Evolutionary conservation across 2,329 filamentous ascomycete species (phyloP).

Genomic region (Fusarium sp.): DNA sequence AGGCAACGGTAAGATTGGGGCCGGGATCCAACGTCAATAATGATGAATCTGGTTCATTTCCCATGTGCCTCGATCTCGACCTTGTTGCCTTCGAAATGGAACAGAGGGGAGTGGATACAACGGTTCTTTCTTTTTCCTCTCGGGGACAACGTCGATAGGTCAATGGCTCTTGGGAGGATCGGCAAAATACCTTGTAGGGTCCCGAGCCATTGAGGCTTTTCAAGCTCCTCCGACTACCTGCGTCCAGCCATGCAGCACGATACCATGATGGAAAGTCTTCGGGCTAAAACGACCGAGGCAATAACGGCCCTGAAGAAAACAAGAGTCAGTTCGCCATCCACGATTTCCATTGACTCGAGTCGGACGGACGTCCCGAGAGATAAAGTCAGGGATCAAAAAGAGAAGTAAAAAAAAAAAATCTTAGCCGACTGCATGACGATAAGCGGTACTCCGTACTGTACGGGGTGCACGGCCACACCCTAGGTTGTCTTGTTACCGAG

Average conservation of each 20-base stretch:
- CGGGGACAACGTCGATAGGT: constrained; percentile 34
- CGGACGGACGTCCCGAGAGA: constrained; percentile 36
- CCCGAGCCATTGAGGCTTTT: constrained; percentile 29
- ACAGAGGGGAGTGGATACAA: constrained; percentile 30
- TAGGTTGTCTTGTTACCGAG: constrained; percentile 24
- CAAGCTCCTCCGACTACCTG: neutral
- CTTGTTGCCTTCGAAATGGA: constrained; percentile 30
- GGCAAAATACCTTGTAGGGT: constrained; percentile 30
- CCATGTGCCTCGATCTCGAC: constrained; percentile 11
- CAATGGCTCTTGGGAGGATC: constrained; percentile 38
- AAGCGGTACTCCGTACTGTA: constrained; percentile 34
- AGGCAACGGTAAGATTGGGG: constrained; percentile 3
- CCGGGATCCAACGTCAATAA: constrained; percentile 6
- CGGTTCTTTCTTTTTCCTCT: constrained; percentile 12
- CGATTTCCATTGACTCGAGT: constrained; percentile 26
- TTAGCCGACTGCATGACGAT: constrained; percentile 33
- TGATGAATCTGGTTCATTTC: constrained; percentile 29
- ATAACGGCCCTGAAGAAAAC: constrained; percentile 2
- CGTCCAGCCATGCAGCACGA: neutral
- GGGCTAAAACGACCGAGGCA: neutral
- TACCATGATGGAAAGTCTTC: neutral
- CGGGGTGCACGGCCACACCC: constrained; percentile 3
- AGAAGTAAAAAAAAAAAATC: constrained; percentile 25
- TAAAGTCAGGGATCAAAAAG: constrained; percentile 28
- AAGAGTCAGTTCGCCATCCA: constrained; percentile 6